Evolutionary conservation across 371 early-diverging fungal genomes (phyloP).

Genomic region (Chytridium lagenaria): DNA sequence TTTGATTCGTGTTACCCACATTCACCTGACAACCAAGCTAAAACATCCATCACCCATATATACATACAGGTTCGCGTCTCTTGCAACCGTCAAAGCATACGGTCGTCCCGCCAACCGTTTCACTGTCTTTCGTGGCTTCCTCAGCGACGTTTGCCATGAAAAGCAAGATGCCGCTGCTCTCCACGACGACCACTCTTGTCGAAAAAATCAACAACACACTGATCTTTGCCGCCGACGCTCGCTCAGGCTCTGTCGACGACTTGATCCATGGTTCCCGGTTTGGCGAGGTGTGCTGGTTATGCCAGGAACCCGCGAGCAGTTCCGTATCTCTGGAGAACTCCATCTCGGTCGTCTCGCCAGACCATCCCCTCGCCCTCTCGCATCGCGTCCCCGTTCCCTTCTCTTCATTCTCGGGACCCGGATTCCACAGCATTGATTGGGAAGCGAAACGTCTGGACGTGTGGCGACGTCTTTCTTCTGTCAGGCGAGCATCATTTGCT

Average conservation of each 20-base stretch:
- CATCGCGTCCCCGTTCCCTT: slow-evolving; percentile 32
- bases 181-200: slow-evolving; percentile 14
- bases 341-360: slow-evolving; percentile 41
- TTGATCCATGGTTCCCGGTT: slow-evolving; percentile 41
- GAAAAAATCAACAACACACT: slow-evolving; percentile 27
- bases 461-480: slow-evolving; percentile 32
- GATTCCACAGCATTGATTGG: slow-evolving; percentile 37
- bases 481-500: slow-evolving; percentile 37
- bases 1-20: no score
- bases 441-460: slow-evolving; percentile 36
- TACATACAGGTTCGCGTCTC: slow-evolving; percentile 30
- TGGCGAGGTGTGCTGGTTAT: slow-evolving; percentile 47
- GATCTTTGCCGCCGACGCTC: slow-evolving; percentile 41
- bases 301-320: slow-evolving; percentile 41
- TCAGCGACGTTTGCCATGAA: slow-evolving; percentile 29
- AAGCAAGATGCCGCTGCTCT: slow-evolving; percentile 2
- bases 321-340: slow-evolving; percentile 42
- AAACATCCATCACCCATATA: no score
- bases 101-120: slow-evolving; percentile 46
- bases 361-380: slow-evolving; percentile 27
- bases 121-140: slow-evolving; percentile 45
- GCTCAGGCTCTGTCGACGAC: slow-evolving; percentile 43
- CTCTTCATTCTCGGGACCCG: slow-evolving; percentile 3
- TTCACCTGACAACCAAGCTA: neutral
- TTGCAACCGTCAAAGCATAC: slow-evolving; percentile 48